Evolutionary conservation across 768 basidiomycete genomes (phyloP).

Genomic region (Lyophyllum semitale): DNA sequence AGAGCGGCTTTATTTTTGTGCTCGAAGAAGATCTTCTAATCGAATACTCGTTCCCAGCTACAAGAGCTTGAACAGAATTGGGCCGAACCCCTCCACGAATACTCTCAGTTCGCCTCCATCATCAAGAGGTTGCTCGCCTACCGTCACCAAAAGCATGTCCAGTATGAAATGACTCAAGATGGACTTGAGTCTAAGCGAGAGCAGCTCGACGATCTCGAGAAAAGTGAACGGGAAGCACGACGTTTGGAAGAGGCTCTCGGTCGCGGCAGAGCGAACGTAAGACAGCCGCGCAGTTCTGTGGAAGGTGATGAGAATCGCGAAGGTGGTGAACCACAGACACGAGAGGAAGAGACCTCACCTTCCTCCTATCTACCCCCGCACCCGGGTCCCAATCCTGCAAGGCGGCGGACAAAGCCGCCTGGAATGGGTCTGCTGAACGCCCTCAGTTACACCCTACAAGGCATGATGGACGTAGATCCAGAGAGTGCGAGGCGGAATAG

Average conservation of each 20-base stretch:
- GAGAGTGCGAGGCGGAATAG: constrained; percentile 91
- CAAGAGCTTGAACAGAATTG: constrained; percentile 94
- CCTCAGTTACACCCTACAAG: constrained; percentile 90
- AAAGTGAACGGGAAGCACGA: constrained; percentile 87
- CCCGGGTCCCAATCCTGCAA: constrained; percentile 73
- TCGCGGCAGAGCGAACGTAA: constrained; percentile 44
- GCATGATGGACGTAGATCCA: constrained; percentile 99
- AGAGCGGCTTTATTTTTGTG: constrained; percentile 23
- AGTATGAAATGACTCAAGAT: constrained; percentile 97
- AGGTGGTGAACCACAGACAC: constrained; percentile 23
- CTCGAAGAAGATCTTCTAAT: constrained; percentile 1
- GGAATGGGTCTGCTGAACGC: constrained; percentile 90
- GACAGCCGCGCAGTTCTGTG: constrained; percentile 22
- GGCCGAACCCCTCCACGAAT: constrained; percentile 95
- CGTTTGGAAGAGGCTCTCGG: constrained; percentile 87
- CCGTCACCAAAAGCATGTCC: constrained; percentile 97
- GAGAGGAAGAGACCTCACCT: constrained; percentile 41
- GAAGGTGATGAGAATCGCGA: constrained; percentile 26
- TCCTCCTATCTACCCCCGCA: constrained; percentile 69
- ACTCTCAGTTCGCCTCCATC: constrained; percentile 90
- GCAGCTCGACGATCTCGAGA: constrained; percentile 86
- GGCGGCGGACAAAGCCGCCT: constrained; percentile 58
- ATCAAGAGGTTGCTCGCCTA: constrained; percentile 94
- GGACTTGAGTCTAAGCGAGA: constrained; percentile 81
- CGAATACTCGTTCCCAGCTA: constrained; percentile 48